Evolutionary conservation across 306 rosid species (phyloP).

Genomic region (Quercus rubra): DNA sequence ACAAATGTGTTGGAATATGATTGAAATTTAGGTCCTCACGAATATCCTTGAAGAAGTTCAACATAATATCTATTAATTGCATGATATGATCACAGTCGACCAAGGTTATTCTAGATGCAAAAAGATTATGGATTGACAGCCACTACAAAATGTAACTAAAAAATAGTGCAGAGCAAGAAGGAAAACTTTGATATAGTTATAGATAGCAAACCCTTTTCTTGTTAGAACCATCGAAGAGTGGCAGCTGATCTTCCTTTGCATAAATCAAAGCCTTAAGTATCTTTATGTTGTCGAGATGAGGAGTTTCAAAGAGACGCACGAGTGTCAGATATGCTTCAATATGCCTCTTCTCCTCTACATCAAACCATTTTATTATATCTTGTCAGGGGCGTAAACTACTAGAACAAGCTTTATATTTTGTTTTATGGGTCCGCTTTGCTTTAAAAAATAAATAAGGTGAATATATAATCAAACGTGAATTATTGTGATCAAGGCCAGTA

Average conservation of each 20-base stretch:
- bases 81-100: too few species aligned
- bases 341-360: conserved; percentile 49
- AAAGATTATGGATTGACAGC: not conserved
- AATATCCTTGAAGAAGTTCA: too few species aligned
- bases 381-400: not conserved
- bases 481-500: not conserved
- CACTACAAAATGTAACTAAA: too few species aligned
- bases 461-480: not conserved
- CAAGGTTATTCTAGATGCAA: not conserved
- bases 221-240: conserved; percentile 46
- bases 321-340: conserved; percentile 35
- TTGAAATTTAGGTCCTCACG: too few species aligned
- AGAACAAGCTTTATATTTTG: too few species aligned
- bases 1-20: too few species aligned
- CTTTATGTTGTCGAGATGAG: conserved; percentile 50
- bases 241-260: conserved; percentile 37
- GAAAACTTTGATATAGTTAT: not conserved
- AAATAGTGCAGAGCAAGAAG: not conserved
- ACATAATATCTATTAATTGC: not conserved
- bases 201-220: conserved; percentile 45
- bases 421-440: too few species aligned
- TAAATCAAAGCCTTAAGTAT: conserved; percentile 42
- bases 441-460: too few species aligned
- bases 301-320: conserved; percentile 24
- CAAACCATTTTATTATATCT: conserved; percentile 4